Evolutionary conservation across 352 stramenopile species (phyloP), one percentile per base, ranked within the genome.

Genomic region (Phytophthora aleatoria): DNA sequence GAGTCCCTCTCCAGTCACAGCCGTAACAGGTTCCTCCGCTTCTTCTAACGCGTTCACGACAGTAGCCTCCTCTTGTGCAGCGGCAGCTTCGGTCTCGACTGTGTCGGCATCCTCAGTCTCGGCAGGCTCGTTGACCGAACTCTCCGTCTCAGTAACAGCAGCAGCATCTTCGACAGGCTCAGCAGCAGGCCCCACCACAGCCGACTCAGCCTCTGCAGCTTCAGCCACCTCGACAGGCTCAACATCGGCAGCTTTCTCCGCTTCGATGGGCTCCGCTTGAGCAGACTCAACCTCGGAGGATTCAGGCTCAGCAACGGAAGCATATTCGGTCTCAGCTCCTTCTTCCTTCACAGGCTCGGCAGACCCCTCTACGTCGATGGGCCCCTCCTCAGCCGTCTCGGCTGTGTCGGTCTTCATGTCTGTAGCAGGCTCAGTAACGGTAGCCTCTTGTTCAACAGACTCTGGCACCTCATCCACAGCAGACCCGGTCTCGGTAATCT

Each of bases 121-220:
- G 4, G 7, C 16, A 31, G 16, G 1, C 24, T 58, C 30, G 11
- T 44, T 28, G 13, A 31, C 26, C 15, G 39, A 5, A 30, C 9
- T 44, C 24, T 61, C 41, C 12, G 8, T 31, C 15, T 33, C 42
- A 42, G 10, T 26, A 33, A 9, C 31, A 16, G 35, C 43, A 44
- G 28, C 38, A 24, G 45, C 38, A 10, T 48, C 31, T 7, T 55
- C 35, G 15, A 42, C 28, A 24, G 45, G 5, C 10, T 65, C 41
- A 24, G 4, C 36, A 5, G 30, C 47, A 6, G 28, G 15, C 30
- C 59, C 28, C 13, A 15, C 13, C 5, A 42, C 33, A 5, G 43
- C 30, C 24, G 31, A 35, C 15, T 59, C 57, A 7, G 27, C 44
- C 20, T 66, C 47, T 36, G 13, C 12, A 31, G 39, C 10, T 41